Evolutionary conservation across 2,329 filamentous ascomycete species (phyloP).

Genomic region (Exophiala sideris): DNA sequence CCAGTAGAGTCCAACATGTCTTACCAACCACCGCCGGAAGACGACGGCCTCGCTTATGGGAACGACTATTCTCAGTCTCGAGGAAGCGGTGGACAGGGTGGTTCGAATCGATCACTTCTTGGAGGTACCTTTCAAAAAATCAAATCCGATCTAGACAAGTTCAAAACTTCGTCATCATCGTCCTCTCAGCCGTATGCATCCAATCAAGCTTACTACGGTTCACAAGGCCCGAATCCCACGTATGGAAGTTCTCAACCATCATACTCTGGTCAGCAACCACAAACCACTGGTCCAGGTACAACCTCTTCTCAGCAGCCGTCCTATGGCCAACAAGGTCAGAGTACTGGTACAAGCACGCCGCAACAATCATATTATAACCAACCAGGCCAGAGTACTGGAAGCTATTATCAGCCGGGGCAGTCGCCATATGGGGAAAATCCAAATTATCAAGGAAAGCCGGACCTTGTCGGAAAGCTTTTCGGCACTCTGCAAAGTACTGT

Average conservation of each 20-base stretch:
- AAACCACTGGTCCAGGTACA: neutral
- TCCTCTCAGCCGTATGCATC: slow-evolving; percentile 29
- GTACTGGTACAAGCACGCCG: neutral
- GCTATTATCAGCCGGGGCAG: slow-evolving; percentile 13
- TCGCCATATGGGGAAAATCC: slow-evolving; percentile 25
- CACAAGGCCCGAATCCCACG: slow-evolving; percentile 10
- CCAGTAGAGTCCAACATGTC: slow-evolving; percentile 11
- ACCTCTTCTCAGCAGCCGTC: neutral
- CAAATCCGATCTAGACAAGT: slow-evolving; percentile 36
- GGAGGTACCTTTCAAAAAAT: slow-evolving; percentile 52
- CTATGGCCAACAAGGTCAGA: slow-evolving; percentile 1
- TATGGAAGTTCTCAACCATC: neutral
- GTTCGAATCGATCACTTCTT: slow-evolving; percentile 50
- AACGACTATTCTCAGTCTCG: slow-evolving; percentile 42
- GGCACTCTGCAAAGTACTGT: slow-evolving; percentile 50
- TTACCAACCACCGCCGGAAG: slow-evolving; percentile 31
- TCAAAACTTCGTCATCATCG: slow-evolving; percentile 17
- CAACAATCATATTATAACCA: neutral
- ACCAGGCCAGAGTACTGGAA: neutral
- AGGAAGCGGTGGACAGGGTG: slow-evolving; percentile 33
- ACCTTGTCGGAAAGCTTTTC: slow-evolving; percentile 41
- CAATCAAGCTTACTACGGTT: slow-evolving; percentile 23
- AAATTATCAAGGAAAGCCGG: slow-evolving; percentile 21
- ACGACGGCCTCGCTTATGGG: slow-evolving; percentile 56
- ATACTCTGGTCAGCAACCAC: slow-evolving; percentile 4